Percentiles rank a stretch among this genome's conserved stretches.
Conservation (phyloP, 805 yeast species). For the Zygosaccharomyces gambellarensis region DNA sequence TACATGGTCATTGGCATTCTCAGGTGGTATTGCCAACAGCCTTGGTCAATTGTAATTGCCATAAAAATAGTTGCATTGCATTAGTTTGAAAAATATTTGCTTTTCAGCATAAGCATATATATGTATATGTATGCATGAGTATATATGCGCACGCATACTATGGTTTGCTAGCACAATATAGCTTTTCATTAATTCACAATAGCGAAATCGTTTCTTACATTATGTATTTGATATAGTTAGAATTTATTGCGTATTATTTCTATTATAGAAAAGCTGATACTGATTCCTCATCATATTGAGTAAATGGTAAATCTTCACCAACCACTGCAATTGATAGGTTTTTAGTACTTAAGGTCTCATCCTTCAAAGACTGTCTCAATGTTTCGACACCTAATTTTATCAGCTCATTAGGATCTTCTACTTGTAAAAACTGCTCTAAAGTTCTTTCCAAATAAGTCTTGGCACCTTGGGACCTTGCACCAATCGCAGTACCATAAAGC, state of each 20-base stretch:
- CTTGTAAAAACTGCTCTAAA: slow-evolving; percentile 58
- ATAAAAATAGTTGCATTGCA: background rate
- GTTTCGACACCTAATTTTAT: slow-evolving; percentile 85
- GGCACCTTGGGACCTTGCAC: slow-evolving; percentile 98
- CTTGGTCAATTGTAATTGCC: slow-evolving; percentile 9
- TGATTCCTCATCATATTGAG: slow-evolving; percentile 77
- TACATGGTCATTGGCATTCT: slow-evolving; percentile 57
- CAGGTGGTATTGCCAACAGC: slow-evolving; percentile 43
- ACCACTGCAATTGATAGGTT: slow-evolving; percentile 92
- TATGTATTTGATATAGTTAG: background rate
- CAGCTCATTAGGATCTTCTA: slow-evolving; percentile 62
- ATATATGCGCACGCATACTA: background rate
- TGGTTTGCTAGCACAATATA: background rate
- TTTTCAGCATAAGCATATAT: background rate
- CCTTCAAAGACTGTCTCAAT: slow-evolving; percentile 90
- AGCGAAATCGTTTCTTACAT: slow-evolving; percentile 5
- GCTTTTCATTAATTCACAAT: background rate
- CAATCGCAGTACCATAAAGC: slow-evolving; percentile 90
- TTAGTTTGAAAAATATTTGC: no score
- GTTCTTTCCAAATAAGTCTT: slow-evolving; percentile 91
- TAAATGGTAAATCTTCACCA: slow-evolving; percentile 73
- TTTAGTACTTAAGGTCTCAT: slow-evolving; percentile 76
- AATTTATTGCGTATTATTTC: background rate
- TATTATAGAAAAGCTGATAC: slow-evolving; percentile 43
- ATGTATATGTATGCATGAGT: background rate